Evolutionary conservation across 2,329 filamentous ascomycete genomes (phyloP).

Genomic region (Phaeophleospora eucalypticola): DNA sequence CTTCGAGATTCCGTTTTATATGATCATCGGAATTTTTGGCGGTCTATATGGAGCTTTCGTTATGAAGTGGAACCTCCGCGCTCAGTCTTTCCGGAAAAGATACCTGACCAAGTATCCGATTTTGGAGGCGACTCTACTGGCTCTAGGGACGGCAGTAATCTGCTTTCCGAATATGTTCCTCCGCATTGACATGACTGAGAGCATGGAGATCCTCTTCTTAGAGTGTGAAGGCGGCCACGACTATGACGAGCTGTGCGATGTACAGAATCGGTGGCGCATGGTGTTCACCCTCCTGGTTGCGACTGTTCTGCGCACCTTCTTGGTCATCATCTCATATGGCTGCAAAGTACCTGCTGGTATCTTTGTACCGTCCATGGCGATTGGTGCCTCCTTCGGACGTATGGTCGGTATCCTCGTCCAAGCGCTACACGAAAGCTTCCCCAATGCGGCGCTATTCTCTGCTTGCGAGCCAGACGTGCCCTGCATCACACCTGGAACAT

Average conservation of each 20-base stretch:
- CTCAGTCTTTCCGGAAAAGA: constrained; percentile 88
- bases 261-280: constrained; percentile 69
- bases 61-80: constrained; percentile 94
- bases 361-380: constrained; percentile 96
- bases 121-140: constrained; percentile 78
- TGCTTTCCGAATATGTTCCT: constrained; percentile 96
- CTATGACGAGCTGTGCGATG: constrained; percentile 85
- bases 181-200: constrained; percentile 97
- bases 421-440: constrained; percentile 78
- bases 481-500: constrained; percentile 95
- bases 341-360: constrained; percentile 98
- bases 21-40: constrained; percentile 86
- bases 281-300: constrained; percentile 73
- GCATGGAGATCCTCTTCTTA: constrained; percentile 95
- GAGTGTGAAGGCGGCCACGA: constrained; percentile 88
- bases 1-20: constrained; percentile 90
- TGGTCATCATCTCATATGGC: constrained; percentile 94
- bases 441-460: constrained; percentile 77
- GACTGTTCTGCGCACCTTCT: constrained; percentile 71
- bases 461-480: constrained; percentile 86
- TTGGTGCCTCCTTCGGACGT: constrained; percentile 89
- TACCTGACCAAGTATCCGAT: constrained; percentile 82
- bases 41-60: constrained; percentile 94
- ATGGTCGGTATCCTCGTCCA: constrained; percentile 94
- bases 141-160: constrained; percentile 79